Conservation (phyloP, 2,329 filamentous ascomycete genomes). For the Truncatella angustata region DNA sequence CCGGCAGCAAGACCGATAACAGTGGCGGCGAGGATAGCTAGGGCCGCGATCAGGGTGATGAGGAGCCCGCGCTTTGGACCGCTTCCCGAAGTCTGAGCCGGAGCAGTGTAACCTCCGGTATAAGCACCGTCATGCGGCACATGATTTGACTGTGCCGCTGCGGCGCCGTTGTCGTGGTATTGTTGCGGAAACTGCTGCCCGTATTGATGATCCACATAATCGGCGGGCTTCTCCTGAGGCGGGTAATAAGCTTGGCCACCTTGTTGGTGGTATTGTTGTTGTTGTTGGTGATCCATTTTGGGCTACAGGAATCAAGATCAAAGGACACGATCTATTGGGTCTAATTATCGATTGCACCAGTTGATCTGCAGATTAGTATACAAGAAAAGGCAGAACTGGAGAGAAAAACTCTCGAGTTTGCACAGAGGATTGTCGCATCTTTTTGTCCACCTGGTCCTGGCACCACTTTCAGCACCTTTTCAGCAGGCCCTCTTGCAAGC, state of each 20-base stretch:
- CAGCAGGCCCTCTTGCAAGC: neutral
- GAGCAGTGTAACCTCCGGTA: neutral
- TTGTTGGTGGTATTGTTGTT: neutral
- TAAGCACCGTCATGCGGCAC: neutral
- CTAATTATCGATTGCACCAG: too few relatives aligned
- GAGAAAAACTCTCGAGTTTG: neutral
- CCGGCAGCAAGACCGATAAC: conserved; percentile 28
- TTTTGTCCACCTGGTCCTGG: neutral
- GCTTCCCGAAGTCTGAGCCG: conserved; percentile 1
- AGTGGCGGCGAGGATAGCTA: conserved; percentile 18
- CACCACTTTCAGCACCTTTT: neutral
- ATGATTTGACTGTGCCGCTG: conserved; percentile 3
- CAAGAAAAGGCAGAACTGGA: neutral
- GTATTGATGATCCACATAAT: conserved; percentile 3
- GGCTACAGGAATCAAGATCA: neutral
- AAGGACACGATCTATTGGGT: neutral
- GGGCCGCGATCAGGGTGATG: conserved; percentile 13
- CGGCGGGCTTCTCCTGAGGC: conserved; percentile 2
- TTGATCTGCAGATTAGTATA: neutral
- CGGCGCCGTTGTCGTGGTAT: conserved; percentile 3
- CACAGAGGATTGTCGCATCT: neutral
- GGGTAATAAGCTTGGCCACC: neutral
- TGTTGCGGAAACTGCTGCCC: neutral
- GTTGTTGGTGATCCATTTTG: conserved; percentile 1
- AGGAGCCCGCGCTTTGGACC: conserved; percentile 19